Conservation (phyloP, 768 basidiomycete genomes). For the Botryobasidium botryosum region DNA sequence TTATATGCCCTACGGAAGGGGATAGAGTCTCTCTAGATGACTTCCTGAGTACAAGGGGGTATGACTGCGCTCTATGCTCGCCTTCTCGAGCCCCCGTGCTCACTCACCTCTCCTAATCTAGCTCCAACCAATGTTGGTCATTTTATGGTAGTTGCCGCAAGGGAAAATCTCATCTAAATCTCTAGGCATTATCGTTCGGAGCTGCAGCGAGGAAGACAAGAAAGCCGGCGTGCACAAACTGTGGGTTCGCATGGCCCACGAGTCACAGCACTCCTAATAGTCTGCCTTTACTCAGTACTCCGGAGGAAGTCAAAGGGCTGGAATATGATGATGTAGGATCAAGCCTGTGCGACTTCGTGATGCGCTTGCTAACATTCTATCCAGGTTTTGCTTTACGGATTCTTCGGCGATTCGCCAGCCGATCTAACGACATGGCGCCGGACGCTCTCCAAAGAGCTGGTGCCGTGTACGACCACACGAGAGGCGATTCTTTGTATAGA, state of each 20-base stretch:
- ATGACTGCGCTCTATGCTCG: not conserved
- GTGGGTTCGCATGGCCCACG: constrained; percentile 25
- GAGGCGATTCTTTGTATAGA: constrained; percentile 8
- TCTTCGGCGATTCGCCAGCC: constrained; percentile 46
- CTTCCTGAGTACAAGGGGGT: not conserved
- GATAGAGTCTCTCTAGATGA: constrained; percentile 16
- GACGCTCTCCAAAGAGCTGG: constrained; percentile 21
- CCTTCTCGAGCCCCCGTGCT: too few species aligned
- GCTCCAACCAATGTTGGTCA: not conserved
- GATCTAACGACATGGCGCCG: constrained; percentile 42
- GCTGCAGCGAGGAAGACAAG: constrained; percentile 34
- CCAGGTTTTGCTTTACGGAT: constrained; percentile 57
- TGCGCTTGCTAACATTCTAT: too few species aligned
- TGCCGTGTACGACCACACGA: not conserved
- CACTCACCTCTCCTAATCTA: too few species aligned
- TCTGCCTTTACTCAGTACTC: not conserved
- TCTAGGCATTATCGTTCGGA: constrained; percentile 54
- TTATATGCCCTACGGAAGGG: constrained; percentile 23
- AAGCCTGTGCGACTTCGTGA: too few species aligned
- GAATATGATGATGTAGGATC: too few species aligned
- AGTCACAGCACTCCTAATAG: not conserved
- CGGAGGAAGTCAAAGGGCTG: too few species aligned
- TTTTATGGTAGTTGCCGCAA: too few species aligned
- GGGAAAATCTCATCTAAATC: too few species aligned
- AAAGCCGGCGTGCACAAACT: constrained; percentile 38